Conservation (phyloP, 1,284 basidiomycete genomes). For the Testicularia cyperi region DNA sequence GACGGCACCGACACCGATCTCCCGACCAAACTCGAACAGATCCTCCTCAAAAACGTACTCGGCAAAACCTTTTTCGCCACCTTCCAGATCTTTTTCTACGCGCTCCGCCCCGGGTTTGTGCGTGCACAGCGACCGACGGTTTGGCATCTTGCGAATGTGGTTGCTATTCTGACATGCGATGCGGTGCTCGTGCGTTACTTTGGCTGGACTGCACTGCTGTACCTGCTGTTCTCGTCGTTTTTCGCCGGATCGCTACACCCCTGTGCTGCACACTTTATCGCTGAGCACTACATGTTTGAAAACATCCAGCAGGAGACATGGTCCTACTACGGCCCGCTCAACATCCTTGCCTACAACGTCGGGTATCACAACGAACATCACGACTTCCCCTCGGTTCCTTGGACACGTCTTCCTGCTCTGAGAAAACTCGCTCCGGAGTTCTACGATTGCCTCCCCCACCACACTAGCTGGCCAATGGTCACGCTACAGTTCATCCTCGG, state of each 20-base stretch:
- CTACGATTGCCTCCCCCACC: slow-evolving; percentile 82
- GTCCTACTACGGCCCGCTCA: slow-evolving; percentile 91
- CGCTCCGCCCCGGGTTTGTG: slow-evolving; percentile 91
- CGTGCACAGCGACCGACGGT: slow-evolving; percentile 76
- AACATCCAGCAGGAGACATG: slow-evolving; percentile 80
- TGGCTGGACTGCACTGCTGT: slow-evolving; percentile 63
- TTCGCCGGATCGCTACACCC: slow-evolving; percentile 95
- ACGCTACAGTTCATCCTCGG: slow-evolving; percentile 88
- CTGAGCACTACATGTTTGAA: slow-evolving; percentile 66
- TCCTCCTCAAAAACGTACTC: slow-evolving; percentile 87
- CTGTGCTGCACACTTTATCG: slow-evolving; percentile 94
- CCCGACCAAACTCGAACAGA: slow-evolving; percentile 79
- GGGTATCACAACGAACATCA: slow-evolving; percentile 99
- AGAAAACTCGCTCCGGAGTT: slow-evolving; percentile 84
- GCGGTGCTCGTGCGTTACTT: slow-evolving; percentile 61
- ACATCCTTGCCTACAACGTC: slow-evolving; percentile 92
- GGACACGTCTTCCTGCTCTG: slow-evolving; percentile 88
- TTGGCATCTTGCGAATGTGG: slow-evolving; percentile 82
- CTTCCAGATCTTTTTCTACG: slow-evolving; percentile 98
- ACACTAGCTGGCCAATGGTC: slow-evolving; percentile 91
- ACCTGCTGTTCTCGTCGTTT: slow-evolving; percentile 84
- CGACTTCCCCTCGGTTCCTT: slow-evolving; percentile 93
- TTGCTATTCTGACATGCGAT: slow-evolving; percentile 74
- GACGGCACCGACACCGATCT: slow-evolving; percentile 95
- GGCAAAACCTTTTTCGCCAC: slow-evolving; percentile 98